These are phyloP conservation scores for Trichosanthes truncata DNA, from an alignment of 306 rosid genomes.

Conservation along the genomic window DNA sequence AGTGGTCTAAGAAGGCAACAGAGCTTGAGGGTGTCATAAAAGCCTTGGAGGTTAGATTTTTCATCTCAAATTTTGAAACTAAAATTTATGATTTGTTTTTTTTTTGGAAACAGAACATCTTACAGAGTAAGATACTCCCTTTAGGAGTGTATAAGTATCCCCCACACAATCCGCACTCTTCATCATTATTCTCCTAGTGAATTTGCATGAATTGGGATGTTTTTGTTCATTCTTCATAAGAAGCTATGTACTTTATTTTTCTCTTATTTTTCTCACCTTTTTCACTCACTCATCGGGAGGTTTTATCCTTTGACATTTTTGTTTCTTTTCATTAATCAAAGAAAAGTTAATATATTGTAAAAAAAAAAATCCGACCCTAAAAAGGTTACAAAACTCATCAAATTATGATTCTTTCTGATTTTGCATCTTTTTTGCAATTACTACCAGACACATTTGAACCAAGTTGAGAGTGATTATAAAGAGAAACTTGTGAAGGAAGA, in stretches of 20 bases:
- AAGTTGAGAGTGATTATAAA: constrained; percentile 63
- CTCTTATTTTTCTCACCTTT: not conserved
- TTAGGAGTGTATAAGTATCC: not conserved
- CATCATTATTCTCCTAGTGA: not conserved
- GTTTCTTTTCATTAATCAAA: not conserved
- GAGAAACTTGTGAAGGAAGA: constrained; percentile 67
- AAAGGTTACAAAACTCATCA: not conserved
- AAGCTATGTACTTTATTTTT: not conserved
- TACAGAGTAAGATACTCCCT: not conserved
- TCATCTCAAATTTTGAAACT: not conserved
- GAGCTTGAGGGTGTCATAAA: constrained; percentile 87
- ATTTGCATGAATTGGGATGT: not conserved
- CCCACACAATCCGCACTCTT: not conserved
- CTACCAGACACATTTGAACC: constrained; percentile 59
- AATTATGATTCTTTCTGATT: not conserved
- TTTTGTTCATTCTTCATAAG: not conserved
- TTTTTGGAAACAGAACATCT: not conserved
- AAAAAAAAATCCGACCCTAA: not conserved
- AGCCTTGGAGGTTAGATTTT: constrained; percentile 73
- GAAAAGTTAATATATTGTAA: not conserved
- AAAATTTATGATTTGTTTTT: constrained; percentile 1
- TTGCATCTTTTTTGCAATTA: constrained; percentile 13
- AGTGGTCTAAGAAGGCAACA: constrained; percentile 83
- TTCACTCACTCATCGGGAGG: not conserved
- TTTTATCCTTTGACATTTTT: not conserved